A percentile compares a stretch with the other conserved stretches of the same genome.
These are phyloP conservation scores for Phytophthora boehmeriae DNA, from an alignment of 352 stramenopile species.

Conservation along the genomic window DNA sequence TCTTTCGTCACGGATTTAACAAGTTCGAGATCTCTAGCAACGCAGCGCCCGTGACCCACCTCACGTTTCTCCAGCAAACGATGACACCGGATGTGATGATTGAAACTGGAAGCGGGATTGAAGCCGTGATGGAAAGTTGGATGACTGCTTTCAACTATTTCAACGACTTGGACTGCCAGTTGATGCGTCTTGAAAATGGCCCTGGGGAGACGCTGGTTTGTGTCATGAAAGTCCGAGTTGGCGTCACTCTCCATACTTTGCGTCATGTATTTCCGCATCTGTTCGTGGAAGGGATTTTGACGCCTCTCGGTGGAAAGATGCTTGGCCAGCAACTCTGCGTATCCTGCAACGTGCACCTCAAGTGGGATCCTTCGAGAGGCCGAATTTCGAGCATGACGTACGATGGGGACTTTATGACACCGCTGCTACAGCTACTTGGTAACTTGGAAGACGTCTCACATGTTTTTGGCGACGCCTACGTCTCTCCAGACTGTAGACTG, in stretches of 20 bases:
- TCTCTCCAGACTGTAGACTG: background rate
- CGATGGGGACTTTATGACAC: conserved; percentile 7
- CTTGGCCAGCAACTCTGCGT: background rate
- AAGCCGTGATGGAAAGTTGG: background rate
- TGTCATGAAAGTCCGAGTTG: background rate
- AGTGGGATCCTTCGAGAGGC: background rate
- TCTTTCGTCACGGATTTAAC: background rate
- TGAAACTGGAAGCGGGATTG: background rate
- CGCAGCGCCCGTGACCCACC: background rate
- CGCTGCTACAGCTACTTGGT: conserved; percentile 5
- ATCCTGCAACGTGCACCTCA: background rate
- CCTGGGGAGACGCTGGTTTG: background rate
- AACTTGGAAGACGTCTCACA: conserved; percentile 4
- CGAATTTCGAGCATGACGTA: conserved; percentile 1
- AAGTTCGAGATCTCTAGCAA: background rate
- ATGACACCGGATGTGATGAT: background rate
- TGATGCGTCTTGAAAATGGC: background rate
- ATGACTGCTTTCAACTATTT: background rate
- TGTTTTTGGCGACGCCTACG: background rate
- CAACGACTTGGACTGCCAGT: background rate
- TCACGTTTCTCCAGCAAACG: background rate
- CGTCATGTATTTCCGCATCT: background rate
- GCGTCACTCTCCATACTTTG: background rate
- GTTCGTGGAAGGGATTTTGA: background rate
- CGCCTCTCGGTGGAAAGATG: background rate